These are phyloP conservation scores for Dentipellis fragilis DNA, from an alignment of 768 basidiomycete genomes.

Conservation along the genomic window DNA sequence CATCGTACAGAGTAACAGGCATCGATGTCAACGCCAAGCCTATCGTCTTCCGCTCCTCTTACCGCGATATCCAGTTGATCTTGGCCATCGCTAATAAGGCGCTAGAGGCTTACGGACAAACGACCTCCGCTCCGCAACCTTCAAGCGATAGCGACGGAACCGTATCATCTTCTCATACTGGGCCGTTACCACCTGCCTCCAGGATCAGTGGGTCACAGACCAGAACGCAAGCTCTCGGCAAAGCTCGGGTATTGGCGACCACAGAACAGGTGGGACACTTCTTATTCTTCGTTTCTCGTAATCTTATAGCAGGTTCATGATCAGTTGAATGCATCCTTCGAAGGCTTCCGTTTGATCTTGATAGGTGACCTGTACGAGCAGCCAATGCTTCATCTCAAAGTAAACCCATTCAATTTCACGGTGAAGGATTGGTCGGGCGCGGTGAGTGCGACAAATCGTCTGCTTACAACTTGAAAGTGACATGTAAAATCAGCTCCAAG, in stretches of 20 bases:
- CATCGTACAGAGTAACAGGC: constrained; percentile 61
- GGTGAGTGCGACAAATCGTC: constrained; percentile 31
- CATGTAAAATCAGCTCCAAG: constrained; percentile 51
- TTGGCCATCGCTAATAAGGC: constrained; percentile 81
- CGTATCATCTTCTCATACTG: no score
- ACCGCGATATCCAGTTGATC: constrained; percentile 88
- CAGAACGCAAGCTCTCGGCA: constrained; percentile 15
- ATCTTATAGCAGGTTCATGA: no score
- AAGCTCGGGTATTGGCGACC: constrained; percentile 47
- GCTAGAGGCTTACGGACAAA: constrained; percentile 55
- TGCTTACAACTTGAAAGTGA: background rate
- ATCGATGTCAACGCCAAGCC: constrained; percentile 78
- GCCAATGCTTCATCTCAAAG: constrained; percentile 81
- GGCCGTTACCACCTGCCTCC: no score
- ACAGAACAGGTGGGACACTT: constrained; percentile 61
- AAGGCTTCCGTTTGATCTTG: constrained; percentile 86
- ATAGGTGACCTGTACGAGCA: constrained; percentile 95
- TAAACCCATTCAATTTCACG: constrained; percentile 73
- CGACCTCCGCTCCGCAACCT: constrained; percentile 15
- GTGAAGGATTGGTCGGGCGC: constrained; percentile 93
- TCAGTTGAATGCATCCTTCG: constrained; percentile 77
- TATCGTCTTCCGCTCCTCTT: constrained; percentile 89
- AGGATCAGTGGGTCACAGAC: background rate
- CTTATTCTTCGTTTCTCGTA: background rate
- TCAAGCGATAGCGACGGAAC: no score